These are phyloP conservation scores for Nicotiana knightiana DNA, from an alignment of 257 asterid genomes.

Conservation along the genomic window DNA sequence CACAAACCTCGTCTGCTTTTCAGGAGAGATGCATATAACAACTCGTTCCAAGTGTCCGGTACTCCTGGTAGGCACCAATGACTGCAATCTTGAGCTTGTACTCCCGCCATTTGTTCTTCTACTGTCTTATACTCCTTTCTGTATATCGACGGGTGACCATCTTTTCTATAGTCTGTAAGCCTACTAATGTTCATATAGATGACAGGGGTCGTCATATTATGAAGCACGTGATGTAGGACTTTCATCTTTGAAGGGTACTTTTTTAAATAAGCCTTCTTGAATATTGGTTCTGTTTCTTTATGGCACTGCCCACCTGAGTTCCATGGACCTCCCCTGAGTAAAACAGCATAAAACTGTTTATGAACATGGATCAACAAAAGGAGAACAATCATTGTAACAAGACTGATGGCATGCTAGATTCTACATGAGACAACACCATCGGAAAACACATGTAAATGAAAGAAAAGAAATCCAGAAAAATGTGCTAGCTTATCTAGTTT, in stretches of 20 bases:
- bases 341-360: constrained; percentile 2
- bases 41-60: constrained; percentile 92
- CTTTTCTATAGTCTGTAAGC: constrained; percentile 76
- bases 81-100: constrained; percentile 81
- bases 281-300: constrained; percentile 68
- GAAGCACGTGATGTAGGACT: constrained; percentile 51
- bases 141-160: constrained; percentile 83
- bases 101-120: constrained; percentile 27
- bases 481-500: neutral
- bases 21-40: constrained; percentile 68
- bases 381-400: neutral
- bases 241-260: constrained; percentile 84
- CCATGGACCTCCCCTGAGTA: constrained; percentile 90
- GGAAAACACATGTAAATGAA: neutral
- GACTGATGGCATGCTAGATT: neutral
- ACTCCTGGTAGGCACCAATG: constrained; percentile 99
- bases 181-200: constrained; percentile 68
- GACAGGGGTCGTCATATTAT: constrained; percentile 56
- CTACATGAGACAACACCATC: neutral
- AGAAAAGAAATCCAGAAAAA: neutral
- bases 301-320: constrained; percentile 88
- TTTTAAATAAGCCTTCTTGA: constrained; percentile 40
- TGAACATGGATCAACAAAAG: neutral
- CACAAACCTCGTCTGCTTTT: constrained; percentile 50
- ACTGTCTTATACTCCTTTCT: constrained; percentile 47